Percentiles rank a stretch among this genome's conserved stretches.
Evolutionary conservation across 1,284 basidiomycete species (phyloP).

Genomic region (Salmacisia buchloeana): DNA sequence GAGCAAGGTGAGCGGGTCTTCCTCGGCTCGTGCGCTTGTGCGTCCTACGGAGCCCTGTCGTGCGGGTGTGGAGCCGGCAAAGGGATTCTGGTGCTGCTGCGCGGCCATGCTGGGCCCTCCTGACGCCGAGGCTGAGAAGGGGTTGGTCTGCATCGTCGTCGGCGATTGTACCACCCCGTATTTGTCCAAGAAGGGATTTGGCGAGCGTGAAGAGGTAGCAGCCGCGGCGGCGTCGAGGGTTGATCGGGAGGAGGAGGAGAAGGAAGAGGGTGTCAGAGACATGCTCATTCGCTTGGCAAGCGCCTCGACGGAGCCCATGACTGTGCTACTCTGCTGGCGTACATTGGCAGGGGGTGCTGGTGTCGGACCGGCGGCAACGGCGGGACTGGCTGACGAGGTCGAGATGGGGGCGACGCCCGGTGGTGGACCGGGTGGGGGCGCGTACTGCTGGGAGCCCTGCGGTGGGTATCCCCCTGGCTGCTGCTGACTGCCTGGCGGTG

Average conservation of each 20-base stretch:
- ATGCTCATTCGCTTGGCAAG: not conserved
- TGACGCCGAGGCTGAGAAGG: not conserved
- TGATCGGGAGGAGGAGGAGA: conserved; percentile 2
- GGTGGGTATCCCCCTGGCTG: conserved; percentile 4
- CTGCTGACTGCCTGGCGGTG: conserved; percentile 3
- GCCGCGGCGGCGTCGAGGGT: not conserved
- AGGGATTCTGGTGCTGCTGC: not conserved
- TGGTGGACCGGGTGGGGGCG: not conserved
- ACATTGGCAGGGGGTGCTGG: not conserved
- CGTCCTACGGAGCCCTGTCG: not conserved
- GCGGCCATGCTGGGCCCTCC: not conserved
- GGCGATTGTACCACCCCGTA: not conserved
- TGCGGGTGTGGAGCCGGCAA: not conserved
- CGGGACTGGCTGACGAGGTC: not conserved
- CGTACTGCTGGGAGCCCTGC: not conserved
- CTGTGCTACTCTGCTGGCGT: conserved; percentile 1
- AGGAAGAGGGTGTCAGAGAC: not conserved
- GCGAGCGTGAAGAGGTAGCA: too few species aligned
- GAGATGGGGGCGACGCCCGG: not conserved
- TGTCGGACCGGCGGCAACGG: not conserved
- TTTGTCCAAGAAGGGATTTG: not conserved
- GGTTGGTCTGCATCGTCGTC: not conserved
- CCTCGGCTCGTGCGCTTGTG: conserved; percentile 1
- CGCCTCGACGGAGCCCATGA: not conserved
- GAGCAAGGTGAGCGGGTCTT: conserved; percentile 18